Percentiles rank a stretch among this genome's conserved stretches.
These are phyloP conservation scores for Solanum neorickii DNA, from an alignment of 257 asterid species.

Conservation along the genomic window DNA sequence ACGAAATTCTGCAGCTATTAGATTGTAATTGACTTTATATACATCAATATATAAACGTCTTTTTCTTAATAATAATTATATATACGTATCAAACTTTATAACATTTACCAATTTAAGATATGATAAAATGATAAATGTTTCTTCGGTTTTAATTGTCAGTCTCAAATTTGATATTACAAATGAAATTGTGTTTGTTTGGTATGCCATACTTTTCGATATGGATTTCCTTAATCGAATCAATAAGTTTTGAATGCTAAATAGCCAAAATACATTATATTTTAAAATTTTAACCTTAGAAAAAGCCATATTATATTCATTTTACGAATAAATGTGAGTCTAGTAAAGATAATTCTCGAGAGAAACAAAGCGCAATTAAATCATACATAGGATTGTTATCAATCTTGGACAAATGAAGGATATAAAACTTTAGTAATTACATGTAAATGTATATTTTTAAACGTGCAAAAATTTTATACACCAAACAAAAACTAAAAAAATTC, in stretches of 20 bases:
- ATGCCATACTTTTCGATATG: neutral
- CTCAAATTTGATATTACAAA: neutral
- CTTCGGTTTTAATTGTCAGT: rapidly evolving
- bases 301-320: neutral
- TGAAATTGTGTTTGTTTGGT: too few relatives aligned
- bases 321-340: too few relatives aligned
- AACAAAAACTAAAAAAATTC: neutral
- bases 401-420: too few relatives aligned
- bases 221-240: neutral
- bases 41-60: neutral
- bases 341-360: too few relatives aligned
- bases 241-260: too few relatives aligned
- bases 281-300: neutral
- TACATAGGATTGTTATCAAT: too few relatives aligned
- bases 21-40: neutral
- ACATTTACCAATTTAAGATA: neutral
- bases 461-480: neutral
- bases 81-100: neutral
- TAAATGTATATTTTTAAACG: neutral
- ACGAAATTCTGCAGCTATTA: neutral
- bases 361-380: too few relatives aligned
- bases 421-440: neutral
- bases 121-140: neutral
- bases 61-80: neutral
- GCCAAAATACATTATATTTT: too few relatives aligned